phyloP scores from a whole-genome alignment of 345 rosid species.

The Linum lewisii region DNA sequence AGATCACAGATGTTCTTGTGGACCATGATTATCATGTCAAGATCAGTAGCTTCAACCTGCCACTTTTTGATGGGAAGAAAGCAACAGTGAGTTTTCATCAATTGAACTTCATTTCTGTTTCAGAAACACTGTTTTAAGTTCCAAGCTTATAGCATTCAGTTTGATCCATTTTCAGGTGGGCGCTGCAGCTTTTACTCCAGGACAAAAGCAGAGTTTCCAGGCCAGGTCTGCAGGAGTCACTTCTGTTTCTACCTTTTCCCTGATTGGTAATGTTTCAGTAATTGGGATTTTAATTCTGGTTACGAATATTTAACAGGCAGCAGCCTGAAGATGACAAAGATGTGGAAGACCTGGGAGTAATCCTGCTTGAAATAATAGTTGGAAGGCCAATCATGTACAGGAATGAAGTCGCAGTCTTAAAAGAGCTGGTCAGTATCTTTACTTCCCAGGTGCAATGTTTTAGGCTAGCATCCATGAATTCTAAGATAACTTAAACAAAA shows the following conservation, averaged over 20 bases:
- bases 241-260: neutral
- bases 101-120: neutral
- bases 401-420: constrained; percentile 26
- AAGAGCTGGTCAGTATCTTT: constrained; percentile 39
- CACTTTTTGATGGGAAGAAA: constrained; percentile 28
- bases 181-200: constrained; percentile 14
- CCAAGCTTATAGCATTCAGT: neutral
- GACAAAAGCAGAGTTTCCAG: constrained; percentile 15
- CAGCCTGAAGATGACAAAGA: constrained; percentile 29
- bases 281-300: neutral
- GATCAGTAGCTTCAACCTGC: constrained; percentile 37
- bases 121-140: neutral
- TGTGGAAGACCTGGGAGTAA: constrained; percentile 43
- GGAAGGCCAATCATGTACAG: constrained; percentile 39
- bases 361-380: constrained; percentile 42
- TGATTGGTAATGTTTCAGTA: neutral
- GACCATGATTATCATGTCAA: constrained; percentile 41
- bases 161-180: constrained; percentile 21
- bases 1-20: constrained; percentile 44
- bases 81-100: constrained; percentile 16
- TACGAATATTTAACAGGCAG: constrained; percentile 18
- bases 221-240: constrained; percentile 17
- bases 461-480: neutral
- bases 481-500: neutral
- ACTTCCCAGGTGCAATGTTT: neutral